A percentile compares a stretch with the other conserved stretches of the same genome.
These are phyloP conservation scores for Calocera viscosa DNA, from an alignment of 768 basidiomycete species.

Conservation along the genomic window DNA sequence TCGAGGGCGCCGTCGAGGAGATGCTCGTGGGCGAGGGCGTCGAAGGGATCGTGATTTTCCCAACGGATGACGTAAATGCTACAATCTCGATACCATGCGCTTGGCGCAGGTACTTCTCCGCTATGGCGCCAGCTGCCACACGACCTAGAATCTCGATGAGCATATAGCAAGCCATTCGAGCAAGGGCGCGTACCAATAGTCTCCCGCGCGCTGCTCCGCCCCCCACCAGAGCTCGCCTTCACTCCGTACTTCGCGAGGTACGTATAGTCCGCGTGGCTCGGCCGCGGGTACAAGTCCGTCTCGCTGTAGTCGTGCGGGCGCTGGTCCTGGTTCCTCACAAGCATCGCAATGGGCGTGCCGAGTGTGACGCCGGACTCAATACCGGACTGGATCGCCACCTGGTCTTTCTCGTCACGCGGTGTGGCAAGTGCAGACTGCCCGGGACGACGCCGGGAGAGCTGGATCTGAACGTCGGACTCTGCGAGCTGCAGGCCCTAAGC, in stretches of 20 bases:
- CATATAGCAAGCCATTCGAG: background rate
- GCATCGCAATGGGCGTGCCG: slow-evolving; percentile 92
- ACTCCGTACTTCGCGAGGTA: slow-evolving; percentile 95
- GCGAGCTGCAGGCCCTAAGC: slow-evolving; percentile 70
- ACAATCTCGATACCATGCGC: slow-evolving; percentile 89
- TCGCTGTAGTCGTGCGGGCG: slow-evolving; percentile 97
- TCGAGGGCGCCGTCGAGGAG: slow-evolving; percentile 33
- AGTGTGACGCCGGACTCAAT: slow-evolving; percentile 88
- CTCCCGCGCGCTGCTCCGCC: slow-evolving; percentile 87
- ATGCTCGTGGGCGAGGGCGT: slow-evolving; percentile 31
- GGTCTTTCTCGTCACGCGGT: slow-evolving; percentile 90
- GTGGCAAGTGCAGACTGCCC: slow-evolving; percentile 96
- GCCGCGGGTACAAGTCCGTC: slow-evolving; percentile 93
- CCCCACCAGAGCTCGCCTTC: slow-evolving; percentile 95
- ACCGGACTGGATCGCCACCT: slow-evolving; percentile 86
- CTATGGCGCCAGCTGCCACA: slow-evolving; percentile 96
- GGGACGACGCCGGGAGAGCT: slow-evolving; percentile 81
- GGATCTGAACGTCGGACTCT: slow-evolving; percentile 74
- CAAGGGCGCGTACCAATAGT: slow-evolving; percentile 58
- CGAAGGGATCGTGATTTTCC: slow-evolving; percentile 73
- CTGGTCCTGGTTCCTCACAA: slow-evolving; percentile 96
- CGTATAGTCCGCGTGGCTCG: slow-evolving; percentile 95
- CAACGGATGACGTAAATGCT: slow-evolving; percentile 93
- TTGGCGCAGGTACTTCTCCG: slow-evolving; percentile 82
- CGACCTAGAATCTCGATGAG: slow-evolving; percentile 43